Conservation (phyloP, 208 protist genomes). For the Herpetomonas tarakana region DNA sequence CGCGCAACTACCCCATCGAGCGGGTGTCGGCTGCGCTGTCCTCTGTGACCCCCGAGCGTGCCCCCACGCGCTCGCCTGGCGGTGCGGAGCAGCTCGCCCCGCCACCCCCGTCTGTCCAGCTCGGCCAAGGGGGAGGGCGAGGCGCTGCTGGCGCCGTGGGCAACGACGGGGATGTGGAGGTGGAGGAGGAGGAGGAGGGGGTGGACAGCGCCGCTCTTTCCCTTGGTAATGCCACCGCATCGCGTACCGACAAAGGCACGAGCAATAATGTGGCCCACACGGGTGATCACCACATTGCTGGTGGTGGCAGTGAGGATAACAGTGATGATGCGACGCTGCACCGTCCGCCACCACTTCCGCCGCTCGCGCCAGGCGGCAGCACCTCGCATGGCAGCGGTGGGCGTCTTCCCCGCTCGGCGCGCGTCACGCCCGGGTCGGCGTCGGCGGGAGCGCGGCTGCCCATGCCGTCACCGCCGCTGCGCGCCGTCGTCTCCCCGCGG, state of each 20-base stretch:
- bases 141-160: no score
- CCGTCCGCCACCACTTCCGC: constrained; percentile 4
- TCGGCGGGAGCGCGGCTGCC: not conserved
- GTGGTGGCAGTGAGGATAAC: no score
- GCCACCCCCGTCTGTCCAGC: not conserved
- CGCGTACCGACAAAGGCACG: no score
- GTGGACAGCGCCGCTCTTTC: not conserved
- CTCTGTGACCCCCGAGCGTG: not conserved
- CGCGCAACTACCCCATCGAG: not conserved
- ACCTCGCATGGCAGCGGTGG: no score
- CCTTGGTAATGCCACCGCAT: not conserved
- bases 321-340: no score
- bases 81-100: not conserved
- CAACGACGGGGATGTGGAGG: no score
- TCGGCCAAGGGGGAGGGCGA: no score
- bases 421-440: not conserved
- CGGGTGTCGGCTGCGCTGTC: not conserved
- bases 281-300: no score
- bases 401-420: not conserved
- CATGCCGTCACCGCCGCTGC: constrained; percentile 35
- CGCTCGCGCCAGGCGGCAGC: not conserved
- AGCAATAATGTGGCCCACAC: no score
- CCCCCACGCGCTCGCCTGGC: not conserved
- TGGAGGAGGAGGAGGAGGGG: not conserved
- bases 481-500: constrained; percentile 49